Evolutionary conservation across 2,329 filamentous ascomycete species (phyloP), one percentile per base, ranked within the genome.

Genomic region (Fusarium floridanum): DNA sequence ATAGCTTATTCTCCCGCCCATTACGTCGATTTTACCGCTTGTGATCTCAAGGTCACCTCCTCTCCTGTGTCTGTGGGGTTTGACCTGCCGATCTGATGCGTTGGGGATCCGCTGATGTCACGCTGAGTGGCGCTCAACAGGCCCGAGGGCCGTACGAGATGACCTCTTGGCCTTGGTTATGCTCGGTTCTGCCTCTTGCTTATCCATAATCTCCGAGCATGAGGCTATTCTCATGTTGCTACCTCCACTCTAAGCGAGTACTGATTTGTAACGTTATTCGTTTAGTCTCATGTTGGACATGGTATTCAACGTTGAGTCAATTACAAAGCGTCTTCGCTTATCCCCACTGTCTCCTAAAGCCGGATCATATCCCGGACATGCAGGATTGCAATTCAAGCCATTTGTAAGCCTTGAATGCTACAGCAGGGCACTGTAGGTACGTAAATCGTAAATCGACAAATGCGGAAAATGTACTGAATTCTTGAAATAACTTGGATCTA

Each of bases 31-130:
- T 64, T 68, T 20, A 32, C 48, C 53, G 24, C 27, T 17, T 68
- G 69, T 62, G 62, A 55, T 55, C 48, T 16, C 29, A 50, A 17
- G n/a, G 48, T 55, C 27, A 11, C 17, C 27, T 55, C 48, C 48
- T 53, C 48, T 22, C 55, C 20, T 39, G 14, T 27, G 22, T 39
- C 56, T 22, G 22, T 34, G 45, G 59, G 16, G 55, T 34, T 61
- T 55, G 50, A 48, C 32, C 55, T 62, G 70, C 64, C 66, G 59
- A 68, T 69, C 65, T 63, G 45, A 63, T 53, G 24, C 56, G 69
- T 70, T 67, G 66, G 70, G 71, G 72, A 68, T 68, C 61, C 65
- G 64, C 72, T 67, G 64, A 74, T 74, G 72, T 73, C 70, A 74
- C 70, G 62, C 45, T 59, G 36, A 48, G 71, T 73, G 71, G 71